Percentiles rank a stretch among this genome's conserved stretches.
phyloP scores from a whole-genome alignment of 306 rosid species.

The Rubus parviflorus region DNA sequence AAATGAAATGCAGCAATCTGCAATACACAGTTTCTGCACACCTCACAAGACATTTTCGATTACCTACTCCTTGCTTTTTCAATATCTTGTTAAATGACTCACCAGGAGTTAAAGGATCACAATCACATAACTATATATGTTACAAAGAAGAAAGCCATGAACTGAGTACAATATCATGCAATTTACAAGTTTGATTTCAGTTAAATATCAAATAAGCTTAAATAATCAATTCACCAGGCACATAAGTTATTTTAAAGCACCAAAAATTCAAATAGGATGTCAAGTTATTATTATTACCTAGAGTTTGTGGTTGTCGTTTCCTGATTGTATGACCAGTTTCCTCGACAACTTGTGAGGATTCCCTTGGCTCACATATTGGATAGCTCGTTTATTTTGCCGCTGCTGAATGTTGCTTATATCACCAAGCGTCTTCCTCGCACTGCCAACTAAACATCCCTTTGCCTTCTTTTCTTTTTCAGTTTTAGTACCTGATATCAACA shows the following conservation, averaged over 20 bases:
- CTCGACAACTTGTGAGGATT: conserved; percentile 33
- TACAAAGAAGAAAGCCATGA: background rate
- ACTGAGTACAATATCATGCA: background rate
- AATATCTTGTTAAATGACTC: background rate
- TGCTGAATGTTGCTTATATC: conserved; percentile 69
- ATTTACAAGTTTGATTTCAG: too few species aligned
- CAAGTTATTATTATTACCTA: conserved; percentile 41
- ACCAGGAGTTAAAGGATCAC: conserved; percentile 3
- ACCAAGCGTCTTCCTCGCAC: conserved; percentile 53
- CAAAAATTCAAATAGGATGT: conserved; percentile 7
- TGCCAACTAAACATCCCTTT: too few species aligned
- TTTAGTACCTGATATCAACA: conserved; percentile 42
- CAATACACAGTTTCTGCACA: conserved; percentile 12
- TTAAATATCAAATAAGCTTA: too few species aligned
- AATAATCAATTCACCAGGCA: too few species aligned
- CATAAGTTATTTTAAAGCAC: background rate
- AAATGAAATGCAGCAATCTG: background rate
- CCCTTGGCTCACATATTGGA: conserved; percentile 36
- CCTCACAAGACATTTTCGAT: background rate
- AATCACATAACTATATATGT: background rate
- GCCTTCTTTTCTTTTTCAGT: conserved; percentile 32
- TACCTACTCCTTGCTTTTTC: too few species aligned
- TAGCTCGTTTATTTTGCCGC: conserved; percentile 18
- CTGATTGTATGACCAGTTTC: conserved; percentile 33
- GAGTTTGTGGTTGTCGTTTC: conserved; percentile 46